These are phyloP conservation scores for Podospora pseudoanserina DNA, from an alignment of 495 filamentous ascomycete species.

Conservation along the genomic window DNA sequence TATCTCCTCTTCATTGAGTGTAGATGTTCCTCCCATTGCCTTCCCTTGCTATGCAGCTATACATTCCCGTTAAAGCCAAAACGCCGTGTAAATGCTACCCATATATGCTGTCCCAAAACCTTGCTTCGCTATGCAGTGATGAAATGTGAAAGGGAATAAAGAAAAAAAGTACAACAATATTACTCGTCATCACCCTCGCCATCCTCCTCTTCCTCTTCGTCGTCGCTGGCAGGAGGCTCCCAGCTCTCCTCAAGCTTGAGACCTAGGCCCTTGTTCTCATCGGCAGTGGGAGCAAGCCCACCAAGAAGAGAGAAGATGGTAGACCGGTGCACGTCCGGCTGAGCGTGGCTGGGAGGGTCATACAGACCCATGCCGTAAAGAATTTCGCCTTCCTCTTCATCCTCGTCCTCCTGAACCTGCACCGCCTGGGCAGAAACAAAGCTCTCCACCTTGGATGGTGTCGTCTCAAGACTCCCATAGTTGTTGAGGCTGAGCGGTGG, in stretches of 20 bases:
- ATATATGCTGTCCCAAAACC: background rate
- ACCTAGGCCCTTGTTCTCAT: constrained; percentile 67
- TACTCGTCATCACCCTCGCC: constrained; percentile 32
- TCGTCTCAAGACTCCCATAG: constrained; percentile 22
- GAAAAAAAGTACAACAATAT: constrained; percentile 22
- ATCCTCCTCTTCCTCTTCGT: constrained; percentile 54
- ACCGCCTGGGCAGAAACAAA: constrained; percentile 5
- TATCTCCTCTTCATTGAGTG: background rate
- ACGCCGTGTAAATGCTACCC: background rate
- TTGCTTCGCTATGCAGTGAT: constrained; percentile 4
- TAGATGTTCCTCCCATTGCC: background rate
- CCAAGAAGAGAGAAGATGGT: constrained; percentile 50
- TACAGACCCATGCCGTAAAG: constrained; percentile 83
- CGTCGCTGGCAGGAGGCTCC: constrained; percentile 61
- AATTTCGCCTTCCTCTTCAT: constrained; percentile 58
- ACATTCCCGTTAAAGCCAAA: background rate
- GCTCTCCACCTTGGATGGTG: background rate
- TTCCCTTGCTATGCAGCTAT: background rate
- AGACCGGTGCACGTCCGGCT: constrained; percentile 43
- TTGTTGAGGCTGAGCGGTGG: constrained; percentile 37
- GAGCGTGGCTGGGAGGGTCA: constrained; percentile 56
- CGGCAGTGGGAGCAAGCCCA: constrained; percentile 31
- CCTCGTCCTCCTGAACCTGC: constrained; percentile 41
- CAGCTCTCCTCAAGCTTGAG: constrained; percentile 82
- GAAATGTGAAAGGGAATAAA: background rate